Percentiles rank a stretch among this genome's conserved stretches.
Conservation (phyloP, 768 basidiomycete genomes). For the Boletus coccyginus region DNA sequence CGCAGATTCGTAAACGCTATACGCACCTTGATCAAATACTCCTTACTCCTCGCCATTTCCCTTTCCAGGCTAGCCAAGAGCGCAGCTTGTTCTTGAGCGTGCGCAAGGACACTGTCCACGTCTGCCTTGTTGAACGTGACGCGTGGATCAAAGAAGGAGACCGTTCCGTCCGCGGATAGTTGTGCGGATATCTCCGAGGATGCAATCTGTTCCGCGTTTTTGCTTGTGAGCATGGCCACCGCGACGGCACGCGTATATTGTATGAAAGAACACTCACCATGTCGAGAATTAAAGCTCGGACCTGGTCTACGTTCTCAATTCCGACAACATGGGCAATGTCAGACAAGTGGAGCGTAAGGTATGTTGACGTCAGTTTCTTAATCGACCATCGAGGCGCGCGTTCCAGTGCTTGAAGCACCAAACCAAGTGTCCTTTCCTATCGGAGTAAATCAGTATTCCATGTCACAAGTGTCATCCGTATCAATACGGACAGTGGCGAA, state of each 20-base stretch:
- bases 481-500: slow-evolving; percentile 50
- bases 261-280: slow-evolving; percentile 52
- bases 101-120: slow-evolving; percentile 55
- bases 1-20: not conserved
- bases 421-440: slow-evolving; percentile 72
- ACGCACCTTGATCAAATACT: slow-evolving; percentile 69
- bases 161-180: slow-evolving; percentile 65
- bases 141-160: slow-evolving; percentile 68
- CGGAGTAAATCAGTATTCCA: slow-evolving; percentile 4
- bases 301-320: slow-evolving; percentile 48
- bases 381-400: slow-evolving; percentile 77
- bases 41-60: slow-evolving; percentile 57
- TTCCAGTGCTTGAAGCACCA: slow-evolving; percentile 63
- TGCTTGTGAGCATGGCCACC: slow-evolving; percentile 1
- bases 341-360: slow-evolving; percentile 68
- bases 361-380: slow-evolving; percentile 78
- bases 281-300: slow-evolving; percentile 57
- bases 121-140: slow-evolving; percentile 57
- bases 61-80: slow-evolving; percentile 23
- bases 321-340: slow-evolving; percentile 60
- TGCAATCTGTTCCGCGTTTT: slow-evolving; percentile 53
- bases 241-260: not conserved
- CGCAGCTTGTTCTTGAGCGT: slow-evolving; percentile 47
- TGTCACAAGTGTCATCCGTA: not conserved
- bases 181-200: slow-evolving; percentile 65